phyloP scores from a whole-genome alignment of 1,284 basidiomycete genomes.

The Anthracocystis walkeri region DNA sequence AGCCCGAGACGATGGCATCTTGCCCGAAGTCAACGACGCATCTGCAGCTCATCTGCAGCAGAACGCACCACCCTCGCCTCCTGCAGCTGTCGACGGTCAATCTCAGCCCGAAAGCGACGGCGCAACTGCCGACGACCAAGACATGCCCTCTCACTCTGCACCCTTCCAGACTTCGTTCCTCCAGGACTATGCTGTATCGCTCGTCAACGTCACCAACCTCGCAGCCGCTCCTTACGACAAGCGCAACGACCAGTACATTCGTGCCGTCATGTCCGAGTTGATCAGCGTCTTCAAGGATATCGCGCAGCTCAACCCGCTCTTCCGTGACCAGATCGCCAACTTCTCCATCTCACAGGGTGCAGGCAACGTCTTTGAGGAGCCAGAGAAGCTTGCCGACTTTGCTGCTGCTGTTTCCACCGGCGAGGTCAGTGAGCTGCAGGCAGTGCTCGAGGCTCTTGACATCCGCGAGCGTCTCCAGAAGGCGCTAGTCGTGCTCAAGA shows the following conservation, averaged over 20 bases:
- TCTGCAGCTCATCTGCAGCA: constrained; percentile 36
- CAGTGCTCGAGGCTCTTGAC: constrained; percentile 86
- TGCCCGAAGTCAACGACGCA: constrained; percentile 51
- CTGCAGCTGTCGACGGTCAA: constrained; percentile 20
- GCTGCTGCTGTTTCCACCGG: constrained; percentile 95
- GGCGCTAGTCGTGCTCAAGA: constrained; percentile 92
- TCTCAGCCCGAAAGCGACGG: constrained; percentile 8
- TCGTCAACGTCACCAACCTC: constrained; percentile 90
- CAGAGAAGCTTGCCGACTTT: constrained; percentile 97
- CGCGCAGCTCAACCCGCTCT: constrained; percentile 94
- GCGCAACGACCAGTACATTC: constrained; percentile 78
- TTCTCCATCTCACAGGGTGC: constrained; percentile 95
- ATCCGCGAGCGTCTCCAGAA: constrained; percentile 92
- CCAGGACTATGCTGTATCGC: constrained; percentile 86
- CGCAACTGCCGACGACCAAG: constrained; percentile 20
- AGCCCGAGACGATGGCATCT: constrained; percentile 43
- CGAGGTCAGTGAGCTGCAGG: constrained; percentile 90
- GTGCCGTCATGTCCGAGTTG: constrained; percentile 95
- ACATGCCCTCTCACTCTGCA: constrained; percentile 64
- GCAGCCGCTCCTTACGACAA: constrained; percentile 85
- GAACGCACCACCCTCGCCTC: constrained; percentile 27
- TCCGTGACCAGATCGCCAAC: constrained; percentile 97
- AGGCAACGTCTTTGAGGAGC: constrained; percentile 97
- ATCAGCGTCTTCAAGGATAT: constrained; percentile 99
- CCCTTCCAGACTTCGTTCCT: constrained; percentile 89